A percentile compares a stretch with the other conserved stretches of the same genome.
These are phyloP conservation scores for Cyathus striatus DNA, from an alignment of 768 basidiomycete genomes.

Conservation along the genomic window DNA sequence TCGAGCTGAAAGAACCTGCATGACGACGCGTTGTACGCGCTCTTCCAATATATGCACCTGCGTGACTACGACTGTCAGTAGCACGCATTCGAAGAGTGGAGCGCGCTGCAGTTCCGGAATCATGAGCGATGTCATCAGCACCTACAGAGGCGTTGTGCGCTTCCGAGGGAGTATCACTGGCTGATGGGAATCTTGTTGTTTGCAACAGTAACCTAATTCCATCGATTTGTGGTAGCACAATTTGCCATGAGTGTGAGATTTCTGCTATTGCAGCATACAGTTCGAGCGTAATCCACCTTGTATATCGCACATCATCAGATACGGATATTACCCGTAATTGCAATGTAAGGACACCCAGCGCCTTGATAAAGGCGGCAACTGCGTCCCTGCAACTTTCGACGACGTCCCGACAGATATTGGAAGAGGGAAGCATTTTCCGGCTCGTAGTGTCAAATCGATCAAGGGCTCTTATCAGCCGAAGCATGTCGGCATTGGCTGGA, in stretches of 20 bases:
- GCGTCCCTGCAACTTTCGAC: constrained; percentile 83
- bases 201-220: constrained; percentile 47
- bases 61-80: constrained; percentile 14
- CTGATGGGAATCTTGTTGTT: constrained; percentile 14
- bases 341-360: constrained; percentile 74
- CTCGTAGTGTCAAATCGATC: constrained; percentile 88
- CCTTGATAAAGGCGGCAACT: constrained; percentile 80
- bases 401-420: constrained; percentile 68
- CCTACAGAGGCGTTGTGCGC: background rate
- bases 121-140: background rate
- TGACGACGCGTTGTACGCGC: constrained; percentile 67
- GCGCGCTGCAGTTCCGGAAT: constrained; percentile 1
- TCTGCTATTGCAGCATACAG: constrained; percentile 89
- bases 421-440: constrained; percentile 62
- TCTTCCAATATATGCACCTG: constrained; percentile 19
- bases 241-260: constrained; percentile 80
- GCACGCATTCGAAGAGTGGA: constrained; percentile 24
- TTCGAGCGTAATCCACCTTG: constrained; percentile 80
- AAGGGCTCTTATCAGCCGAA: constrained; percentile 78
- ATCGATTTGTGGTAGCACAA: constrained; percentile 66
- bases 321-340: constrained; percentile 76
- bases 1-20: constrained; percentile 92
- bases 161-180: constrained; percentile 10
- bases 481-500: constrained; percentile 77
- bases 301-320: constrained; percentile 80